Conservation (phyloP, 2,329 filamentous ascomycete genomes). For the Microsporum audouinii region DNA sequence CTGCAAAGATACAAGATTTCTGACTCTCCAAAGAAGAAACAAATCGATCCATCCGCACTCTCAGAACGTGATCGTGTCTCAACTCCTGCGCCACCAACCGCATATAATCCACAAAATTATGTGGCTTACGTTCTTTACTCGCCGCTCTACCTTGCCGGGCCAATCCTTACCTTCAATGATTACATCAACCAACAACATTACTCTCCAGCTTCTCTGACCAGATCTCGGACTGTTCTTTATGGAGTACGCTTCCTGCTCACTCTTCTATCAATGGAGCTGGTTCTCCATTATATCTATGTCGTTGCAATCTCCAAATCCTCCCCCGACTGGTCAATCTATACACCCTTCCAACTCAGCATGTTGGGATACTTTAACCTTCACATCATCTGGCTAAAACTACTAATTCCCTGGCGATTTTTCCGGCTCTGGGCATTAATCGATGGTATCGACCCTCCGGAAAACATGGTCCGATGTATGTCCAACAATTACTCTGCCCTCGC, state of each 20-base stretch:
- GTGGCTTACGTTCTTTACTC: constrained; percentile 83
- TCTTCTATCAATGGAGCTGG: constrained; percentile 78
- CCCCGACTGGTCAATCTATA: constrained; percentile 72
- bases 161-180: constrained; percentile 96
- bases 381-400: constrained; percentile 93
- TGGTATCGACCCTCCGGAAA: constrained; percentile 88
- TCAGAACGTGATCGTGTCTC: constrained; percentile 79
- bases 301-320: constrained; percentile 76
- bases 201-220: constrained; percentile 57
- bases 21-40: constrained; percentile 78
- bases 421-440: constrained; percentile 89
- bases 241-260: constrained; percentile 68
- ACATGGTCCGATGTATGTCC: constrained; percentile 93
- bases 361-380: constrained; percentile 93
- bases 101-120: constrained; percentile 76
- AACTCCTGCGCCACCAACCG: constrained; percentile 56
- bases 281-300: constrained; percentile 86
- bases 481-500: constrained; percentile 84
- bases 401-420: constrained; percentile 97
- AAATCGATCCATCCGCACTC: constrained; percentile 74
- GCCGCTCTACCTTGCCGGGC: constrained; percentile 82
- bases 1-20: constrained; percentile 11
- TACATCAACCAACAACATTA: constrained; percentile 80
- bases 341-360: constrained; percentile 75
- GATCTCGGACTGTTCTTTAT: constrained; percentile 63